phyloP scores from a whole-genome alignment of 2,329 filamentous ascomycete genomes.

The Claviceps purpurea region DNA sequence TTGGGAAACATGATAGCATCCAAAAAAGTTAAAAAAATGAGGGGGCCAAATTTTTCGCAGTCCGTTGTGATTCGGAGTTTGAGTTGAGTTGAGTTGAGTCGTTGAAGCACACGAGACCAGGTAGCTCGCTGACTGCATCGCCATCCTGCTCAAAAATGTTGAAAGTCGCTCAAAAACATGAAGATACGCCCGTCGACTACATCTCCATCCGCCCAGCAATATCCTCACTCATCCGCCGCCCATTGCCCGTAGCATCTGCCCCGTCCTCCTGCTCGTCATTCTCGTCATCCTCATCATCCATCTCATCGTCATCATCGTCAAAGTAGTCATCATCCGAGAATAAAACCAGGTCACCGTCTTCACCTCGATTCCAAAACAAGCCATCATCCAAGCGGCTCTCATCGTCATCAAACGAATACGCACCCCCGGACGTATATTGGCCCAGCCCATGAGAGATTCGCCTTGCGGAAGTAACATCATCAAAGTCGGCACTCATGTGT shows the following conservation, averaged over 20 bases:
- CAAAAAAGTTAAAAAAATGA: too few species aligned
- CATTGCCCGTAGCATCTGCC: conserved; percentile 25
- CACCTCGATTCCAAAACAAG: conserved; percentile 43
- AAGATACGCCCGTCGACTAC: conserved; percentile 16
- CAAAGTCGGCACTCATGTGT: conserved; percentile 19
- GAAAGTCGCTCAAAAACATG: too few species aligned
- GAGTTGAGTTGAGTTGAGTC: too few species aligned
- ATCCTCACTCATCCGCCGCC: conserved; percentile 49
- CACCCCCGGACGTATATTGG: conserved; percentile 40
- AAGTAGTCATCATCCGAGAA: conserved; percentile 38
- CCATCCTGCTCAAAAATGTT: too few species aligned
- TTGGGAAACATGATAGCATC: too few species aligned
- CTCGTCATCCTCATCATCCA: conserved; percentile 29
- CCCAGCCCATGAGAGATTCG: conserved; percentile 83
- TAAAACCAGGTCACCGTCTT: conserved; percentile 42
- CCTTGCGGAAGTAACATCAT: conserved; percentile 39
- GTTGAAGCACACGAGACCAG: too few species aligned
- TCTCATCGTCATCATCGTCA: conserved; percentile 21
- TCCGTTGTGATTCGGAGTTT: too few species aligned
- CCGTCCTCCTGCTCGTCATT: conserved; percentile 23
- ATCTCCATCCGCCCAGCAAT: conserved; percentile 51
- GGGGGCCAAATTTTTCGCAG: too few species aligned
- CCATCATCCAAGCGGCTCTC: conserved; percentile 37
- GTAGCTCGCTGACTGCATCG: too few species aligned
- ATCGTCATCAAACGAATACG: conserved; percentile 31